Conservation (phyloP, 306 rosid genomes). For the Parietaria judaica region DNA sequence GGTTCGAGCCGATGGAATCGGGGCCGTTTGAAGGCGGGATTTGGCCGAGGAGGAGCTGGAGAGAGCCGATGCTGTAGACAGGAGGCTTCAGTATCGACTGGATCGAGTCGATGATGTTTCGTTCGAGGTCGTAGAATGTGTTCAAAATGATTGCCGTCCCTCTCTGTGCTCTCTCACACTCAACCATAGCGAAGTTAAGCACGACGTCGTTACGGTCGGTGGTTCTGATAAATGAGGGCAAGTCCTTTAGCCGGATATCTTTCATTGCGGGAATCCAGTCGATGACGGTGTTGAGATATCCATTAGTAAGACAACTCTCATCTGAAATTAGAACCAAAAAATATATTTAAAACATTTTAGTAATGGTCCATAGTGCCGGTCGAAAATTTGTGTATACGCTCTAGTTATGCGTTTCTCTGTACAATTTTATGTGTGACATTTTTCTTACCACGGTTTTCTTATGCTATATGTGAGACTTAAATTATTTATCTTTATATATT, state of each 20-base stretch:
- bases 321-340: background rate
- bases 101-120: slow-evolving; percentile 26
- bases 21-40: background rate
- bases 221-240: slow-evolving; percentile 52
- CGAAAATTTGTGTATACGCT: too few species aligned
- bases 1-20: slow-evolving; percentile 36
- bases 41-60: slow-evolving; percentile 16
- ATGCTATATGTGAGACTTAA: too few species aligned
- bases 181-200: background rate
- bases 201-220: slow-evolving; percentile 35
- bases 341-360: too few species aligned
- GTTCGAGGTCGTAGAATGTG: slow-evolving; percentile 48
- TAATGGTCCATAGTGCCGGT: too few species aligned
- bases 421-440: too few species aligned
- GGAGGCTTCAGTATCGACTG: slow-evolving; percentile 33
- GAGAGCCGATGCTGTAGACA: slow-evolving; percentile 49
- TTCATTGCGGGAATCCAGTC: slow-evolving; percentile 58
- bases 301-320: slow-evolving; percentile 36
- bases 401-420: too few species aligned
- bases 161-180: slow-evolving; percentile 22
- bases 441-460: too few species aligned
- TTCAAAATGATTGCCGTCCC: slow-evolving; percentile 49
- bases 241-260: slow-evolving; percentile 38
- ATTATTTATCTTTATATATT: too few species aligned
- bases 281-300: slow-evolving; percentile 18